Evolutionary conservation across 495 filamentous ascomycete genomes (phyloP).

Genomic region (Endocarpon pusillum): DNA sequence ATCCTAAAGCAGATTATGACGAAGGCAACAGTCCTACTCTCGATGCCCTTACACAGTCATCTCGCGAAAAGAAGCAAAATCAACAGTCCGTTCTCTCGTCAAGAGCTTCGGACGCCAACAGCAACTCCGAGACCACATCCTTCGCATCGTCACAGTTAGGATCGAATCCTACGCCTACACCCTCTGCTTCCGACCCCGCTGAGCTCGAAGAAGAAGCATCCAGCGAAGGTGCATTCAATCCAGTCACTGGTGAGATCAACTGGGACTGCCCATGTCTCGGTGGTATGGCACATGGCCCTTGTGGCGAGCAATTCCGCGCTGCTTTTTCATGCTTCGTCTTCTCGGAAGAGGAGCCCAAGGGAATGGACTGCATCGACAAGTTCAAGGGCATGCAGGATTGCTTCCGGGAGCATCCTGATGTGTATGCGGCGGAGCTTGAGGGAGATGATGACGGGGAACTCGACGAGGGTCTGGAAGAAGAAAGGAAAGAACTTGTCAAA

Average conservation of each 20-base stretch:
- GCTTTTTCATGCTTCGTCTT: slow-evolving; percentile 97
- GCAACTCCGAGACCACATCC: no score
- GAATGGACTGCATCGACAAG: slow-evolving; percentile 94
- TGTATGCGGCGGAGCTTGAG: slow-evolving; percentile 87
- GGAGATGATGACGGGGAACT: slow-evolving; percentile 19
- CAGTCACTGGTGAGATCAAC: slow-evolving; percentile 98
- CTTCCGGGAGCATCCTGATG: slow-evolving; percentile 77
- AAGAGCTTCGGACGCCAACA: no score
- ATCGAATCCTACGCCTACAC: no score
- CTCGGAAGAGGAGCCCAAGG: slow-evolving; percentile 90
- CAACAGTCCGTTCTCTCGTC: no score
- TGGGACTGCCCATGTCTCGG: slow-evolving; percentile 98
- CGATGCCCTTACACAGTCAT: no score
- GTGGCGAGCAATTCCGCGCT: slow-evolving; percentile 81
- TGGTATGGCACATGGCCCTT: slow-evolving; percentile 93
- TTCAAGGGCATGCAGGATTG: slow-evolving; percentile 98
- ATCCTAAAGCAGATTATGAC: no score
- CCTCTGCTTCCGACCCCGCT: slow-evolving; percentile 17
- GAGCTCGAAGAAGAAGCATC: slow-evolving; percentile 64
- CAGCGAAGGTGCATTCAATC: slow-evolving; percentile 85
- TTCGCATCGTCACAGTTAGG: no score
- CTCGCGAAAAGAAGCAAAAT: no score
- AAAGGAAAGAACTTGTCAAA: slow-evolving; percentile 5
- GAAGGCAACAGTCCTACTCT: no score
- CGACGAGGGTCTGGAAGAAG: slow-evolving; percentile 4